Conservation (phyloP, 2,329 filamentous ascomycete genomes). For the Phoma sp. region DNA sequence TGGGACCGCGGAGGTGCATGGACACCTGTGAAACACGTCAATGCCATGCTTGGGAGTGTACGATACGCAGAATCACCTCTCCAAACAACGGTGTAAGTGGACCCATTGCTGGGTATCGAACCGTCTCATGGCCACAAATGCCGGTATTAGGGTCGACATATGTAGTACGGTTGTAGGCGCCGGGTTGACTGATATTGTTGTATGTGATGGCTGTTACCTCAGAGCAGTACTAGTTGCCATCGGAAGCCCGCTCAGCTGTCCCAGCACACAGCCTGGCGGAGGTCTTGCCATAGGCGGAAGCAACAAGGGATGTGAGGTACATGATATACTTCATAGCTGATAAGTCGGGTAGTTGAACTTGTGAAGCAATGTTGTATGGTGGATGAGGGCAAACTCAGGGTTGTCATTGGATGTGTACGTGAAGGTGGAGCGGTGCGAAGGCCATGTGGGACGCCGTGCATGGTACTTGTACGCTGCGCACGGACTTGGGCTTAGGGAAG, state of each 20-base stretch:
- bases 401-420: not conserved
- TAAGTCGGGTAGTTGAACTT: slow-evolving; percentile 10
- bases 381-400: not conserved
- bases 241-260: slow-evolving; percentile 41
- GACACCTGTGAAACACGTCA: slow-evolving; percentile 64
- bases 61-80: slow-evolving; percentile 60
- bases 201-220: slow-evolving; percentile 73
- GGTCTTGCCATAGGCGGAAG: slow-evolving; percentile 32
- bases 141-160: slow-evolving; percentile 64
- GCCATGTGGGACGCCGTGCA: not conserved
- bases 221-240: slow-evolving; percentile 72
- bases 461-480: not conserved
- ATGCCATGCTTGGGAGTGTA: not conserved
- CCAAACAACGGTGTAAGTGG: slow-evolving; percentile 72
- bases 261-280: slow-evolving; percentile 44
- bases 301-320: slow-evolving; percentile 21
- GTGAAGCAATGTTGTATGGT: slow-evolving; percentile 13
- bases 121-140: slow-evolving; percentile 61
- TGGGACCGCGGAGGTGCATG: slow-evolving; percentile 74
- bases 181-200: slow-evolving; percentile 64
- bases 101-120: slow-evolving; percentile 67
- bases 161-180: slow-evolving; percentile 70
- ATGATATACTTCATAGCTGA: slow-evolving; percentile 31
- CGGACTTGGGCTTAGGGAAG: not conserved
- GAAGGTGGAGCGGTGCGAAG: not conserved